Conservation (phyloP, 441 rosid species). For the Erysimum pusillum region DNA sequence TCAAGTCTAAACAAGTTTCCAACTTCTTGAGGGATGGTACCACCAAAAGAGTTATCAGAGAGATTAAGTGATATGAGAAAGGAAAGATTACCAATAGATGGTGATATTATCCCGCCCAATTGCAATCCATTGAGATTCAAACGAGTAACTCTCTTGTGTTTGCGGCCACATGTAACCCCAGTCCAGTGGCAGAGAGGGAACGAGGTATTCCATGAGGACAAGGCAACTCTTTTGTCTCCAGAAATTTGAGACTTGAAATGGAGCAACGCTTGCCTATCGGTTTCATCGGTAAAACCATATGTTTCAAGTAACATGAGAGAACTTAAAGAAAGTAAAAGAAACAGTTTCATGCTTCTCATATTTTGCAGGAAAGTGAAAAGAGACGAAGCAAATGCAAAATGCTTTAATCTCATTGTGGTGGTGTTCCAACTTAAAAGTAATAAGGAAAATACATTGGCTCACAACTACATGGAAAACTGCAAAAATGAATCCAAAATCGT, state of each 20-base stretch:
- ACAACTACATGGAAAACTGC: neutral
- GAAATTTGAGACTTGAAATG: neutral
- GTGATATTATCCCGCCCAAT: slow-evolving; percentile 5
- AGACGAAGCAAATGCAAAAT: neutral
- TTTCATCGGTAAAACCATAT: neutral
- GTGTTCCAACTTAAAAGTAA: neutral
- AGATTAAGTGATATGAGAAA: slow-evolving; percentile 10
- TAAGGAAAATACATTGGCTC: neutral
- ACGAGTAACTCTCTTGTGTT: slow-evolving; percentile 7
- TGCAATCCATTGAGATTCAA: neutral
- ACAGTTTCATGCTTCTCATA: neutral
- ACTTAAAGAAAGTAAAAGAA: slow-evolving; percentile 11
- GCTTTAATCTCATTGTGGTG: neutral
- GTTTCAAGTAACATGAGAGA: neutral
- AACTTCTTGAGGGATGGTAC: slow-evolving; percentile 15
- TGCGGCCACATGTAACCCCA: neutral
- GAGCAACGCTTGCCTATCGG: slow-evolving; percentile 1
- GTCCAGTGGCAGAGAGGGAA: slow-evolving; percentile 5
- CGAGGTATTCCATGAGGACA: slow-evolving; percentile 10
- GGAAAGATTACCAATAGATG: slow-evolving; percentile 27
- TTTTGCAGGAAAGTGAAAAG: neutral
- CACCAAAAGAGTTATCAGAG: neutral
- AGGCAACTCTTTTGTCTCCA: neutral
- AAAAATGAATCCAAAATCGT: too few species aligned
- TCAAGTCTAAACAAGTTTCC: slow-evolving; percentile 24